A percentile compares a stretch with the other conserved stretches of the same genome.
Evolutionary conservation across 371 early-diverging fungal species (phyloP).

Genomic region (Umbelopsis sp.): DNA sequence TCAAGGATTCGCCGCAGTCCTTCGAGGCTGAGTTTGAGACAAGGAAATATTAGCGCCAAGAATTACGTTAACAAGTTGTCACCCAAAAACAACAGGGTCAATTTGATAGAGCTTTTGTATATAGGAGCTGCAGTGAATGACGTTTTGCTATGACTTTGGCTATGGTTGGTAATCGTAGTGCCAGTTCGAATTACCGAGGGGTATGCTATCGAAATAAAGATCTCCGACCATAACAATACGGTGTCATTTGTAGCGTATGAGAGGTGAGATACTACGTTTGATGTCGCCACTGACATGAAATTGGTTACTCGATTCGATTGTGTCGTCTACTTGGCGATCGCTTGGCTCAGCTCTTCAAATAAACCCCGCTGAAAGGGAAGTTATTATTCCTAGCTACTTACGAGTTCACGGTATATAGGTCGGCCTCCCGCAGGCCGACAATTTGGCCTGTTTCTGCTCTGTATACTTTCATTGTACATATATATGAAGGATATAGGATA

Average conservation of each 20-base stretch:
- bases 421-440: conserved; percentile 35
- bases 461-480: conserved; percentile 57
- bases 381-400: conserved; percentile 20
- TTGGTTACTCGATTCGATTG: neutral
- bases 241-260: neutral
- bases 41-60: neutral
- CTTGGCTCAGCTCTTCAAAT: neutral
- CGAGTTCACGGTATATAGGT: conserved; percentile 27
- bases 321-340: neutral
- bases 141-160: too few species aligned
- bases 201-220: neutral
- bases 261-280: too few species aligned
- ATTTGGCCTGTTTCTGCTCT: conserved; percentile 67
- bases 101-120: neutral
- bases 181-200: neutral
- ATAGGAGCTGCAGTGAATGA: too few species aligned
- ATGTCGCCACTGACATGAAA: too few species aligned
- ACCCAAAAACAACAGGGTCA: neutral
- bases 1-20: conserved; percentile 54
- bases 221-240: neutral
- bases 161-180: neutral
- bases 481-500: neutral
- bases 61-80: conserved; percentile 8
- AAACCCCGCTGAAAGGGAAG: neutral
- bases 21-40: conserved; percentile 41